Evolutionary conservation across 768 basidiomycete genomes (phyloP).

Genomic region (Hygrophoropsis aurantiaca): DNA sequence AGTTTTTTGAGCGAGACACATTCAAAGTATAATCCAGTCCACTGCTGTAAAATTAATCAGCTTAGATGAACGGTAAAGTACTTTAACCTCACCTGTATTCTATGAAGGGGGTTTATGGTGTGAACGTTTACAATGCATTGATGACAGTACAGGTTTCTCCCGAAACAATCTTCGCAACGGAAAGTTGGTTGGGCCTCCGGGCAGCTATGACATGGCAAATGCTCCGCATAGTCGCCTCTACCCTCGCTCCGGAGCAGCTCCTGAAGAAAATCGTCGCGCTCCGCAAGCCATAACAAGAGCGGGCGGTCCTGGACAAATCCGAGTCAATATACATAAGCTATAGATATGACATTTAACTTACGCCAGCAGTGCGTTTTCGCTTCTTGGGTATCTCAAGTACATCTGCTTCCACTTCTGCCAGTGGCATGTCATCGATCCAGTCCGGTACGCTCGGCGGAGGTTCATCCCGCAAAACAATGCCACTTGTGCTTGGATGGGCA

Average conservation of each 20-base stretch:
- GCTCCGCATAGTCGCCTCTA: background rate
- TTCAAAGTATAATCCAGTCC: conserved; percentile 13
- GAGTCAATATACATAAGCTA: too few species aligned
- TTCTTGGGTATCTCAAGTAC: conserved; percentile 20
- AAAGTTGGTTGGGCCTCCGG: background rate
- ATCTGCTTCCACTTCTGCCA: conserved; percentile 17
- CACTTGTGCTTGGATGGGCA: too few species aligned
- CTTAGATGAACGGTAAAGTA: background rate
- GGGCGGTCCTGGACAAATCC: background rate
- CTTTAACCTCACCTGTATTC: conserved; percentile 9
- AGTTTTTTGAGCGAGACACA: conserved; percentile 9
- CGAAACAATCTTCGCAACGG: conserved; percentile 12
- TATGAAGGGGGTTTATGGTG: conserved; percentile 11
- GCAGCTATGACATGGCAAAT: background rate
- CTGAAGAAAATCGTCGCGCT: background rate
- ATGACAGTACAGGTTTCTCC: conserved; percentile 2
- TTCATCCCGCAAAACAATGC: too few species aligned
- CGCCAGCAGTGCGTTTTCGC: background rate
- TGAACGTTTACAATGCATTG: conserved; percentile 7
- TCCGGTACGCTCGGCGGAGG: background rate
- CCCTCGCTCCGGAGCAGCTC: conserved; percentile 7
- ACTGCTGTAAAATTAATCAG: conserved; percentile 10
- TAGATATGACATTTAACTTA: background rate
- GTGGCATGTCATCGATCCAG: background rate
- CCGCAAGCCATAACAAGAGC: background rate